Percentiles rank a stretch among this genome's conserved stretches.
These are phyloP conservation scores for Daldinia decipiens DNA, from an alignment of 495 filamentous ascomycete genomes.

Conservation along the genomic window DNA sequence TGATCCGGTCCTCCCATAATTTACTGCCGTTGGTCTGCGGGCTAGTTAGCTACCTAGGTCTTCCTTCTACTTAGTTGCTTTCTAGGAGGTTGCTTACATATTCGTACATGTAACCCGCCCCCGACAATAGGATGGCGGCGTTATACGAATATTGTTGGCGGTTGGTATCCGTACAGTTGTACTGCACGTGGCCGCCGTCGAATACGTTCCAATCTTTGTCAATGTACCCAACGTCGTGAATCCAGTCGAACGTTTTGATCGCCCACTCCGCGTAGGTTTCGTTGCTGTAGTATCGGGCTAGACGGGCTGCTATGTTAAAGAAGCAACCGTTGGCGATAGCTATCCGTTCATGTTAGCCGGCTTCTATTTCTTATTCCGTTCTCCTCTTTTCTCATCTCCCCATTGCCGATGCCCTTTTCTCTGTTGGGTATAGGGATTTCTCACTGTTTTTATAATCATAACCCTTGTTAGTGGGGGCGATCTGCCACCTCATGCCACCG, in stretches of 20 bases:
- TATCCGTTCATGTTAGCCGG: conserved; percentile 15
- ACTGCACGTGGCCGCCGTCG: conserved; percentile 75
- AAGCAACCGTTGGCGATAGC: conserved; percentile 84
- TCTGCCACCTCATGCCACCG: conserved; percentile 88
- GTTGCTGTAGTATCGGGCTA: conserved; percentile 82
- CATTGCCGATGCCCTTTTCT: not conserved
- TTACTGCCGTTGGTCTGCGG: conserved; percentile 65
- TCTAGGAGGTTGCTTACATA: conserved; percentile 57
- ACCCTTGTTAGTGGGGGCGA: conserved; percentile 77
- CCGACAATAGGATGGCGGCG: conserved; percentile 73
- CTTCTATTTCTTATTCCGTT: not conserved
- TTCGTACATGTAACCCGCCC: conserved; percentile 82
- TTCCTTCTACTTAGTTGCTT: not conserved
- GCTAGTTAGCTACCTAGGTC: not conserved
- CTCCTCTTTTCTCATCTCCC: not conserved
- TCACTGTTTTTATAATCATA: conserved; percentile 90
- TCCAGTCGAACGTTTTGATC: conserved; percentile 78
- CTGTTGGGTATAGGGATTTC: conserved; percentile 7
- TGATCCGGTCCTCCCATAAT: conserved; percentile 68
- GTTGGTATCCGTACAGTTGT: conserved; percentile 72
- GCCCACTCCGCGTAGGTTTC: conserved; percentile 82
- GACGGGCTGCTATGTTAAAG: conserved; percentile 83
- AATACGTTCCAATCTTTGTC: conserved; percentile 71
- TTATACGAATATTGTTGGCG: conserved; percentile 82
- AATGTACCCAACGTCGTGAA: conserved; percentile 69